Conservation (phyloP, 345 rosid species). For the Syzygium aqueum region DNA sequence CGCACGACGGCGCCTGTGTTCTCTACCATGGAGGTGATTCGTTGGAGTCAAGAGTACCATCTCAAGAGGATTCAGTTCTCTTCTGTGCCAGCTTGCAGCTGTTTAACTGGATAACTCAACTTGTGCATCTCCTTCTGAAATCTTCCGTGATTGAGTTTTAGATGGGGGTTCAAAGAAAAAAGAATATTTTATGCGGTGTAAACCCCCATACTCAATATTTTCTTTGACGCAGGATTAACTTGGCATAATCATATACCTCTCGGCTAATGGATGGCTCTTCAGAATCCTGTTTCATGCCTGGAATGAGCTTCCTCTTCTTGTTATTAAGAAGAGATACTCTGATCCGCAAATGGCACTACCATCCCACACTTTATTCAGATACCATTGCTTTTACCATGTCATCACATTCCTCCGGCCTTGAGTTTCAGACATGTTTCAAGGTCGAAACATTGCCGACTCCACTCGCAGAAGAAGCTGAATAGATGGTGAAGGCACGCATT, state of each 20-base stretch:
- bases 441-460: conserved; percentile 62
- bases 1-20: background rate
- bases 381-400: conserved; percentile 70
- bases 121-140: background rate
- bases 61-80: background rate
- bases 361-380: conserved; percentile 47
- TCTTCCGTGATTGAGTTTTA: background rate
- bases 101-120: background rate
- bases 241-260: conserved; percentile 45
- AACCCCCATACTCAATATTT: conserved; percentile 82
- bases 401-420: conserved; percentile 60
- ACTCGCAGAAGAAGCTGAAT: conserved; percentile 56
- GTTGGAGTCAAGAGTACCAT: background rate
- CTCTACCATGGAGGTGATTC: background rate
- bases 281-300: conserved; percentile 49
- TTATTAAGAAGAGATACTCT: conserved; percentile 47
- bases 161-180: conserved; percentile 15
- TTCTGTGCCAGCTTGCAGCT: background rate
- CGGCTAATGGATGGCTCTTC: conserved; percentile 58
- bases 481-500: conserved; percentile 56
- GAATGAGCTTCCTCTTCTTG: conserved; percentile 62
- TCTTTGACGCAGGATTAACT: conserved; percentile 88
- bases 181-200: conserved; percentile 32
- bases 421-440: conserved; percentile 59
- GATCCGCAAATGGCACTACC: conserved; percentile 53